These are phyloP conservation scores for Fusarium chuoi DNA, from an alignment of 2,329 filamentous ascomycete species.

Conservation along the genomic window DNA sequence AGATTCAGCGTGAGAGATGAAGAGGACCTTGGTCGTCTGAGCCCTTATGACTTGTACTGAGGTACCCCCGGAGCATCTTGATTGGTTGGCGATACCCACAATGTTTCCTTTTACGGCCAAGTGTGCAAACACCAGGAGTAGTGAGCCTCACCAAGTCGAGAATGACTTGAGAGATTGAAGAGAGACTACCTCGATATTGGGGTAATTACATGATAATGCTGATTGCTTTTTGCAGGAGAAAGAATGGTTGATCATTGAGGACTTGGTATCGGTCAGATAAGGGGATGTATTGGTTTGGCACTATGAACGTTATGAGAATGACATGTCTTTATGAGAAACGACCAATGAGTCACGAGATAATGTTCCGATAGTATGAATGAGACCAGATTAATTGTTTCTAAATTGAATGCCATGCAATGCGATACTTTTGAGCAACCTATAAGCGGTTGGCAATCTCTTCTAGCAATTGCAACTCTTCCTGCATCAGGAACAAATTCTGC, in stretches of 20 bases:
- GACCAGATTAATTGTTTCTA: too few relatives aligned
- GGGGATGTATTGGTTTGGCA: neutral
- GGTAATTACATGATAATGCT: neutral
- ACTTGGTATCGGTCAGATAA: accelerated
- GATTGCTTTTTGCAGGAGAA: accelerated
- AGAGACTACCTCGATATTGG: neutral
- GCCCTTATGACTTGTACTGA: neutral
- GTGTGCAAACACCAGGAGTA: neutral
- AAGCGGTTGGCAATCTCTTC: constrained; percentile 51
- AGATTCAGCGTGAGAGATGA: neutral
- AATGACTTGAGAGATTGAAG: neutral
- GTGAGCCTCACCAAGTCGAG: neutral
- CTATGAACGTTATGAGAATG: neutral
- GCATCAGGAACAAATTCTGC: constrained; percentile 50
- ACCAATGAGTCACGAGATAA: neutral
- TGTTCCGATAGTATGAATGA: neutral
- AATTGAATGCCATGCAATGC: neutral
- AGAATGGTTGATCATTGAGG: neutral
- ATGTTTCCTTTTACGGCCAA: accelerated
- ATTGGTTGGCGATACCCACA: neutral
- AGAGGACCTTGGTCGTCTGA: accelerated
- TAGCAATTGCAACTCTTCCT: constrained; percentile 51
- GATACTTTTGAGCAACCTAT: constrained; percentile 8
- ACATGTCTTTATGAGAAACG: neutral
- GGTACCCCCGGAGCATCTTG: neutral